Evolutionary conservation across 768 basidiomycete species (phyloP), one percentile per base, ranked within the genome.

Genomic region (Saitozyma sp.): DNA sequence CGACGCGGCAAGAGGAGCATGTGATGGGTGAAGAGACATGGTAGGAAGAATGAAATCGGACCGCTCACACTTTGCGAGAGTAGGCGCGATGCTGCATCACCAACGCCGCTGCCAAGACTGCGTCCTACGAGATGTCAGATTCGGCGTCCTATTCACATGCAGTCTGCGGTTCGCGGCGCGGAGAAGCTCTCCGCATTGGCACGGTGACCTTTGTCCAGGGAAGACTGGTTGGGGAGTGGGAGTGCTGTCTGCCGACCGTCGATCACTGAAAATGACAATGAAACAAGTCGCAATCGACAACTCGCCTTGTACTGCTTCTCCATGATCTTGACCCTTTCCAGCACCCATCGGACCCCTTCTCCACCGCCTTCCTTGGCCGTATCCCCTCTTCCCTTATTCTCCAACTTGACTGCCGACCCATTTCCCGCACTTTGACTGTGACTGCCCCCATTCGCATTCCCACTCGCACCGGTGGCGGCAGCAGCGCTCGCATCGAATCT

Each of bases 81-180:
- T 58, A 56, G 16, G 66, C 42, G 38, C 43, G 43, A 48, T 56
- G 58, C 39, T 60, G 66, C 9, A 68, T 20, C 10, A 64, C 45
- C 10, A 68, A 43, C 3, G 63, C 61, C 40, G 66, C 60, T 8
- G 63, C 55, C 13, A 62, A 10, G 5, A 68, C 50, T 11, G 63
- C 60, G 13, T 68, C 63, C 66, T 68, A 41, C n/a, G n/a, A 29
- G 42, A 55, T 67, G 45, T 46, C 45, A 46, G 45, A 11, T 46
- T 1, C 40, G 59, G 52, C 49, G 11, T 6, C 8, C 14, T n/a
- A 10, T 51, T 20, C 59, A 13, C 13, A 6, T 29, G 20, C 16
- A 8, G 9, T 1, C 51, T 10, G 11, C 29, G 29, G 29, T 2
- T 2, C 29, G 29, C 29, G 29, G 29, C 29, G 29, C 29, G 29